These are phyloP conservation scores for Pelargonium nanum DNA, from an alignment of 345 rosid genomes.

Conservation along the genomic window DNA sequence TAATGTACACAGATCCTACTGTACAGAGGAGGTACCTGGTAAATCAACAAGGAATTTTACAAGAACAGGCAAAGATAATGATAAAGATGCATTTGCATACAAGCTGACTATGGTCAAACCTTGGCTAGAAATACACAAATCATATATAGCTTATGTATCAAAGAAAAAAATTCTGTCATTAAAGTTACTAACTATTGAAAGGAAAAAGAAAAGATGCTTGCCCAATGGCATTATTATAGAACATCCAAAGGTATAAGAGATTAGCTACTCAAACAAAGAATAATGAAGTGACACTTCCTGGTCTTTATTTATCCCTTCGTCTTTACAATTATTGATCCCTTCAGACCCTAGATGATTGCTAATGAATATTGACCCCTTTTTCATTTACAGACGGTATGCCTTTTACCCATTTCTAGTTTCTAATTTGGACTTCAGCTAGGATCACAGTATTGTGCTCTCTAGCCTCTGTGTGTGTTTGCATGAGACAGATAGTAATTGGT, in stretches of 20 bases:
- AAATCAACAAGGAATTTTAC: constrained; percentile 7
- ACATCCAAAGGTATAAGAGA: neutral
- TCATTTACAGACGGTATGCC: neutral
- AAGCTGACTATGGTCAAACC: too few species aligned
- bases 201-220: neutral
- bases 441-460: too few species aligned
- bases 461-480: neutral
- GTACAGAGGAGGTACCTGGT: constrained; percentile 82
- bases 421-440: too few species aligned
- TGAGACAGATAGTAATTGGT: too few species aligned
- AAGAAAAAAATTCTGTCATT: neutral
- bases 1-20: constrained; percentile 80
- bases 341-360: too few species aligned
- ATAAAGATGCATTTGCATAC: too few species aligned
- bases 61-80: neutral
- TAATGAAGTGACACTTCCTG: neutral
- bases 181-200: neutral
- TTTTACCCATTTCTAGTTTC: neutral
- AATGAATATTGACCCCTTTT: too few species aligned
- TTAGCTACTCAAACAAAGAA: neutral
- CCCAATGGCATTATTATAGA: neutral
- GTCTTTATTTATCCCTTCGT: too few species aligned
- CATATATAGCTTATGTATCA: neutral
- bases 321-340: too few species aligned
- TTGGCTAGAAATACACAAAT: neutral